phyloP scores from a whole-genome alignment of 495 filamentous ascomycete genomes.

The Penicillium silybi region DNA sequence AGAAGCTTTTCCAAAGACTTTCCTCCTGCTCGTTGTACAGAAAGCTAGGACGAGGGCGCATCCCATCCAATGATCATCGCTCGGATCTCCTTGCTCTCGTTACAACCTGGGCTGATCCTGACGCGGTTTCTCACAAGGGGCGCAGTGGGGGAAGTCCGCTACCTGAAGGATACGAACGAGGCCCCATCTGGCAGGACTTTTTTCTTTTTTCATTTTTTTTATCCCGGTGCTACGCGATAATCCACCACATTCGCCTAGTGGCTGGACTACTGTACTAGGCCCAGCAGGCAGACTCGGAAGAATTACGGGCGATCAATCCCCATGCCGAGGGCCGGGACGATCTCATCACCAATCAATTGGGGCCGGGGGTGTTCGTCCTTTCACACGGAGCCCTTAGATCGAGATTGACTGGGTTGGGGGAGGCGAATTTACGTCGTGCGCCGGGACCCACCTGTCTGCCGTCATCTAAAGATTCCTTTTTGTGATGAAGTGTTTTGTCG shows the following conservation, averaged over 20 bases:
- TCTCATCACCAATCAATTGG: background rate
- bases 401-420: background rate
- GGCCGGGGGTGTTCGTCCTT: slow-evolving; percentile 3
- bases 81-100: slow-evolving; percentile 11
- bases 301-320: slow-evolving; percentile 21
- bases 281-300: slow-evolving; percentile 16
- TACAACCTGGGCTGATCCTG: slow-evolving; percentile 14
- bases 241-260: background rate
- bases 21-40: slow-evolving; percentile 6
- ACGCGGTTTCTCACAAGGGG: background rate
- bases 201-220: background rate
- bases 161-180: background rate
- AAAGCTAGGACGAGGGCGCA: slow-evolving; percentile 3
- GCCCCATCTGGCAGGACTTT: background rate
- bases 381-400: background rate
- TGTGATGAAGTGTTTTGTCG: background rate
- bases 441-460: slow-evolving; percentile 13
- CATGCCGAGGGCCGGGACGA: slow-evolving; percentile 2
- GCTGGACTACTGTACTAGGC: background rate
- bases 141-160: background rate
- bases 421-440: slow-evolving; percentile 7
- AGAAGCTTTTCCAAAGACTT: background rate
- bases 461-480: slow-evolving; percentile 7
- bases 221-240: slow-evolving; percentile 4
- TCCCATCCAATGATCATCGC: slow-evolving; percentile 9